Evolutionary conservation across 2,329 filamentous ascomycete species (phyloP).

Genomic region (Pseudocercospora fijiensis): DNA sequence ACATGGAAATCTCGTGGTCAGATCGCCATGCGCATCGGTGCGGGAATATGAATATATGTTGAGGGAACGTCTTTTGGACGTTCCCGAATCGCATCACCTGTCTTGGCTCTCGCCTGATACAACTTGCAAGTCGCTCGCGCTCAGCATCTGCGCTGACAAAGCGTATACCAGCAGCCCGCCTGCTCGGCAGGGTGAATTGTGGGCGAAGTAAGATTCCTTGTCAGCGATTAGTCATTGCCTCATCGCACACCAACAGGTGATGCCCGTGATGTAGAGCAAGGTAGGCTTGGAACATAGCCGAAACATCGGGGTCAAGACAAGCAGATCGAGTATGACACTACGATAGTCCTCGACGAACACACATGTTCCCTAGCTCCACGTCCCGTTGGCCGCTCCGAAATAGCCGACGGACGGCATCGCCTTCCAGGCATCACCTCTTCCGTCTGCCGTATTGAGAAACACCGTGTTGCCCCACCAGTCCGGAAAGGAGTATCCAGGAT

Average conservation of each 20-base stretch:
- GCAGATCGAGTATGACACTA: neutral
- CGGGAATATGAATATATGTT: too few species aligned
- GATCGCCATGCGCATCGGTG: neutral
- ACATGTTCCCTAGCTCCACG: slow-evolving; percentile 20
- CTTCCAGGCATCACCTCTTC: slow-evolving; percentile 34
- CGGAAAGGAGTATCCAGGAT: slow-evolving; percentile 39
- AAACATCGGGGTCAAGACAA: neutral
- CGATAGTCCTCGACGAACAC: neutral
- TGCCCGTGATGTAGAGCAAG: neutral
- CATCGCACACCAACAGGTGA: neutral
- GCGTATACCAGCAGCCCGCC: neutral
- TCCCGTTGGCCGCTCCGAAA: slow-evolving; percentile 58
- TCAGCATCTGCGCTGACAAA: neutral
- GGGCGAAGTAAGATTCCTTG: neutral
- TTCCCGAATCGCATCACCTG: neutral
- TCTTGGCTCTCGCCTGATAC: neutral
- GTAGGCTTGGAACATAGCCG: too few species aligned
- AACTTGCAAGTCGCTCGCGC: neutral
- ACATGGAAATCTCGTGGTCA: neutral
- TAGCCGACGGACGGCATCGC: slow-evolving; percentile 59
- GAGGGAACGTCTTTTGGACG: neutral
- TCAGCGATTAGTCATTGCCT: neutral
- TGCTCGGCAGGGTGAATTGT: neutral
- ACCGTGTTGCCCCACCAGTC: slow-evolving; percentile 39
- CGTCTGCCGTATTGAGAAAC: slow-evolving; percentile 43